Evolutionary conservation across 371 early-diverging fungal genomes (phyloP).

Genomic region (Apophysomyces ossiformis): DNA sequence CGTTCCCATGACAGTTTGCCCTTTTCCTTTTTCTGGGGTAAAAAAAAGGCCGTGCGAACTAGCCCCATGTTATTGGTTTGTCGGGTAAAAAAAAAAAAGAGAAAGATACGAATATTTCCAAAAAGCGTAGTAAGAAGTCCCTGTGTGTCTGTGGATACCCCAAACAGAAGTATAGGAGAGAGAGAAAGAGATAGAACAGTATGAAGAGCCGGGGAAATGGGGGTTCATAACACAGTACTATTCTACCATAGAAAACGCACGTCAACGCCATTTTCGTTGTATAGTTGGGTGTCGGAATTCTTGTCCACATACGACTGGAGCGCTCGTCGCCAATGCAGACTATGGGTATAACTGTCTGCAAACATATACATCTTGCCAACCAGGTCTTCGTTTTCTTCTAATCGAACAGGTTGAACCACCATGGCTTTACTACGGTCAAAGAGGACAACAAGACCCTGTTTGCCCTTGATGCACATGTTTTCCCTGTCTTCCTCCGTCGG

Average conservation of each 20-base stretch:
- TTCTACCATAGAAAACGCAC: constrained; percentile 4
- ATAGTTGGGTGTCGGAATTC: neutral
- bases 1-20: too few species aligned
- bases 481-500: constrained; percentile 26
- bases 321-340: constrained; percentile 22
- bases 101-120: too few species aligned
- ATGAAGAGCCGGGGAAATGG: neutral
- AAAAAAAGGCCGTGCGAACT: too few species aligned
- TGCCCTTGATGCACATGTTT: constrained; percentile 19
- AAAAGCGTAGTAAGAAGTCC: too few species aligned
- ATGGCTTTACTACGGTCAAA: constrained; percentile 12
- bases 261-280: neutral
- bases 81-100: too few species aligned
- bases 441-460: constrained; percentile 25
- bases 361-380: constrained; percentile 27
- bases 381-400: constrained; percentile 9
- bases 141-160: too few species aligned
- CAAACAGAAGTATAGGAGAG: neutral
- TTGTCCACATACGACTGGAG: constrained; percentile 5
- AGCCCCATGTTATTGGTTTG: too few species aligned
- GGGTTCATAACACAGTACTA: neutral
- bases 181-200: neutral
- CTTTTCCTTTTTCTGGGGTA: too few species aligned
- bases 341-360: constrained; percentile 17
- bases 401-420: neutral